Conservation (phyloP, 2,329 filamentous ascomycete species). For the Cucurbitaria berberidis region DNA sequence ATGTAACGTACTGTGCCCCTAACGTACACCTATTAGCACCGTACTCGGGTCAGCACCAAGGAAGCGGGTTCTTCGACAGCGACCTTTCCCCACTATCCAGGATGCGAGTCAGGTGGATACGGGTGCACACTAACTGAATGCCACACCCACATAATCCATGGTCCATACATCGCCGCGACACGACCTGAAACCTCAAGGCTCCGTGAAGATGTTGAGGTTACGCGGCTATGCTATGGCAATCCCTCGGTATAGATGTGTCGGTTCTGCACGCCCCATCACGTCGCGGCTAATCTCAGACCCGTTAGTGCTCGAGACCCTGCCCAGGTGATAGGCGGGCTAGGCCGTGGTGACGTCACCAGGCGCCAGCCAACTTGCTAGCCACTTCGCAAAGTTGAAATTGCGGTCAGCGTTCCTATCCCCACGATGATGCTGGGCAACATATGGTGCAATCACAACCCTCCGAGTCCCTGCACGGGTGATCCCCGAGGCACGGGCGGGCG, state of each 20-base stretch:
- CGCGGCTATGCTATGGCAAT: too few relatives aligned
- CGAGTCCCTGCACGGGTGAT: conserved; percentile 19
- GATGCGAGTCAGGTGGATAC: too few relatives aligned
- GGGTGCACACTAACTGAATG: too few relatives aligned
- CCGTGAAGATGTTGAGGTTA: too few relatives aligned
- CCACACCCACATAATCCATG: too few relatives aligned
- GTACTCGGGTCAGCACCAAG: background rate
- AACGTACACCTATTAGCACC: background rate
- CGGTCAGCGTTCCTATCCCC: conserved; percentile 20
- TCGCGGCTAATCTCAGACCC: background rate
- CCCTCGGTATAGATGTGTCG: too few relatives aligned
- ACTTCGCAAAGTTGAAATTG: conserved; percentile 16
- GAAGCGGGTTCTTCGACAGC: background rate
- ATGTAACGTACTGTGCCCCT: background rate
- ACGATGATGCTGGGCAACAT: conserved; percentile 18
- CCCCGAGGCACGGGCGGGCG: background rate
- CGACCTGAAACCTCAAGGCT: too few relatives aligned
- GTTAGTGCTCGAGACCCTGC: background rate
- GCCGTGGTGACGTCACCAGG: conserved; percentile 11
- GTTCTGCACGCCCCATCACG: too few relatives aligned
- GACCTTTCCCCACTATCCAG: too few relatives aligned
- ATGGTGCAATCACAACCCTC: conserved; percentile 24
- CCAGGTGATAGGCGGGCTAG: background rate
- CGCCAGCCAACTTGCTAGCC: conserved; percentile 6
- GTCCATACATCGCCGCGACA: too few relatives aligned